Base-by-base conservation (phyloP, 441 rosid species). In the Bocquillonia castaneifolia region DNA sequence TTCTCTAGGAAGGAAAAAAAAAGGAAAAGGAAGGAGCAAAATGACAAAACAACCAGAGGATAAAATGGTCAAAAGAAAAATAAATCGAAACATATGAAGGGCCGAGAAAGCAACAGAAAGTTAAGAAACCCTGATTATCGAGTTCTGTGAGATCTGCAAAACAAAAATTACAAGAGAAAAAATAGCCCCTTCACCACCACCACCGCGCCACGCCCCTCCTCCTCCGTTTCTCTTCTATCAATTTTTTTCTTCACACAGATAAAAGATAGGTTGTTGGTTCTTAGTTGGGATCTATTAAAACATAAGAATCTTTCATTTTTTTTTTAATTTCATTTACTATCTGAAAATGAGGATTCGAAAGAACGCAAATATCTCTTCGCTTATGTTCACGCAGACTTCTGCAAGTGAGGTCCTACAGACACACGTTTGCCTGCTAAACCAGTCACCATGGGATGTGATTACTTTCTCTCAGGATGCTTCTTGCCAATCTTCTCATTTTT, bases 281-380 rank as follows among this genome's bases (percentile, higher is more conserved):
- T 51, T 6, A 37, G n/a, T 37, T 42, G 22, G 73, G 73, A 70
- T 69, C 71, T 72, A 37, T 44, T 58, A 40, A 40, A 18, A 54
- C 37, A 6, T 13, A 3, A 37, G 6, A 48, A 5, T 3, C 47
- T 5, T 31, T 25, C 28, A 37, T 22, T 63, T 17, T 56, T 17
- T 3, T n/a, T n/a, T n/a, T n/a, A n/a, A n/a, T n/a, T n/a, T n/a
- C n/a, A n/a, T n/a, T n/a, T n/a, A n/a, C n/a, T n/a, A n/a, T n/a
- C n/a, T n/a, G n/a, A n/a, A n/a, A n/a, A 93, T 93, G 98, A 87
- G 97, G 96, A 93, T 93, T 84, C 87, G 98, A 45, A 93, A 91
- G 87, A 86, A 91, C 93, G 84, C 81, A 34, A 85, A 82, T 78
- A 79, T 83, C 52, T 73, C 87, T 10, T 76, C 90, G 68, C 56